Evolutionary conservation across 2,329 filamentous ascomycete species (phyloP), one percentile per base, ranked within the genome.

Genomic region (Cercospora citrullina): DNA sequence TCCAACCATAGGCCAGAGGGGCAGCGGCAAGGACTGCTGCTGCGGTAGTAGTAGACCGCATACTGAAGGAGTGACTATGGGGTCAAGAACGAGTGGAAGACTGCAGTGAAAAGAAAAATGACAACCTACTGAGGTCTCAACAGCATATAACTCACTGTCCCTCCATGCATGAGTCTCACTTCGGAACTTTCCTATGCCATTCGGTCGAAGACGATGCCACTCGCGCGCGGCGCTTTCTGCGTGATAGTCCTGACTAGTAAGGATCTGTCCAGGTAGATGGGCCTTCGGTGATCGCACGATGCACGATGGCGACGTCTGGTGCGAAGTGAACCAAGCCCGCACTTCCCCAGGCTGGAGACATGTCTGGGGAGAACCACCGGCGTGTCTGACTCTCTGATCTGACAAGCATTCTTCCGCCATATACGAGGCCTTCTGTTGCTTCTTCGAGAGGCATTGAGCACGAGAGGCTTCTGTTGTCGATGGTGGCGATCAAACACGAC

Each of bases 31-130:
- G 59, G 31, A 66, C 42, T 58, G 63, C 67, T 48, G 57, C 66
- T 6, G 59, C 67, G 28, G 67, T 51, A 28, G 67, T 65, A 18
- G 58, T 63, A 18, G 63, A 59, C 28, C 67, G 67, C 67, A 68
- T 68, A 23, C 10, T 61, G 57, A 57, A 48, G 2, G 45, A 28
- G 10, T 12, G 48, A 64, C 30, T 48, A n/a, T 26, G 21, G n/a
- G 5, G 18, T 39, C 48, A 39, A 30, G 10, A 28, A 26, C 26
- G 53, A 58, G 1, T 7, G 26, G 26, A 30, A 28, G 23, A 55
- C n/a, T 18, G 36, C 48, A 57, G 36, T 31, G 31, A 57, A n/a
- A 23, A 21, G 30, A n/a, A 23, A 33, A 14, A 31, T 9, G 28
- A 33, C 39, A 21, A 60, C 39, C 33, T 31, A 63, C 59, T 51